Conservation (phyloP, 805 yeast species). For the Candida dajiaensis region DNA sequence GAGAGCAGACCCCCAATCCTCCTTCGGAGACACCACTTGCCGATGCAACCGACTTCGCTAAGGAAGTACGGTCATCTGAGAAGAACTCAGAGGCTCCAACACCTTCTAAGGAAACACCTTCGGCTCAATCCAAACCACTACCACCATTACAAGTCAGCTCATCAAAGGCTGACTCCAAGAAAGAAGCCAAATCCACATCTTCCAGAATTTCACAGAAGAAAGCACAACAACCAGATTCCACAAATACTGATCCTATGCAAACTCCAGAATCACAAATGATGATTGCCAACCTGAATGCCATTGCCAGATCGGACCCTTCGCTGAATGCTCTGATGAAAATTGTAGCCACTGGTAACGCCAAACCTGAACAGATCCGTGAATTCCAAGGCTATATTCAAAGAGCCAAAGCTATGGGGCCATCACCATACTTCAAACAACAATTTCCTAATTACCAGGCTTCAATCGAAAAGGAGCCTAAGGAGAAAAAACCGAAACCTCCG, state of each 20-base stretch:
- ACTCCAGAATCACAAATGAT: constrained; percentile 69
- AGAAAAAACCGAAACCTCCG: constrained; percentile 1
- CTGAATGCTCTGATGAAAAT: constrained; percentile 70
- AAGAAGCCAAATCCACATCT: not conserved
- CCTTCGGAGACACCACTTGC: not conserved
- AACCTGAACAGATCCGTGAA: constrained; percentile 61
- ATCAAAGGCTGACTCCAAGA: not conserved
- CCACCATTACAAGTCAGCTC: constrained; percentile 12
- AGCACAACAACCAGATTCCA: constrained; percentile 8
- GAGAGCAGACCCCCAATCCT: not conserved
- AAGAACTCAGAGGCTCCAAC: not conserved
- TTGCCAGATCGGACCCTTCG: constrained; percentile 69
- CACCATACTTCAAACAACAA: constrained; percentile 34
- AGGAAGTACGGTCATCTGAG: not conserved
- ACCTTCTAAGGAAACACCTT: not conserved
- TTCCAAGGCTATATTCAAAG: constrained; percentile 77
- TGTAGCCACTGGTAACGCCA: constrained; percentile 81
- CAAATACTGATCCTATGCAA: constrained; percentile 34
- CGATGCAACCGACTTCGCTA: not conserved
- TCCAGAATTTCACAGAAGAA: not conserved
- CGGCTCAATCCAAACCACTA: constrained; percentile 6
- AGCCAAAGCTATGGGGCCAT: constrained; percentile 68
- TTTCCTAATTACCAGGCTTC: constrained; percentile 19
- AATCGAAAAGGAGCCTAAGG: constrained; percentile 12
- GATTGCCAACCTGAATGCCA: constrained; percentile 77